A percentile compares a stretch with the other conserved stretches of the same genome.
phyloP scores from a whole-genome alignment of 805 yeast species.

The Pichia exigua region DNA sequence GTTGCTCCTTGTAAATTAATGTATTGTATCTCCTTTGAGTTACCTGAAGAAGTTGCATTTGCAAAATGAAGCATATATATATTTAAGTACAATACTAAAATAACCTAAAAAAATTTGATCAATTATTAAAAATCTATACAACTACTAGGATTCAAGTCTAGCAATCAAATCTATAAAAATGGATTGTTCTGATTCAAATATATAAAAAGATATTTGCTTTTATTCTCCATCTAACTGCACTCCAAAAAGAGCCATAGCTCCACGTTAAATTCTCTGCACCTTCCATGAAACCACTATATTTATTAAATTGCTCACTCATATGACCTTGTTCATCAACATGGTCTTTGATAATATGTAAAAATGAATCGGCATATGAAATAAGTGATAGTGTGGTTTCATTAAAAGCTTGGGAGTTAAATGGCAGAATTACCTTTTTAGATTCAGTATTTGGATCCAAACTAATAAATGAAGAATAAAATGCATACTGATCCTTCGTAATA shows the following conservation, averaged over 20 bases:
- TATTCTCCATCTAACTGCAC: conserved; percentile 57
- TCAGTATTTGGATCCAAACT: conserved; percentile 16
- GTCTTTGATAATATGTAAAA: conserved; percentile 47
- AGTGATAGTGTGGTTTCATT: conserved; percentile 37
- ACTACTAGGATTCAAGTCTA: background rate
- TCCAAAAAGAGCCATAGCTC: conserved; percentile 78
- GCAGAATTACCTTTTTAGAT: conserved; percentile 18
- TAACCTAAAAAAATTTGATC: background rate
- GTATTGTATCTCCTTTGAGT: conserved; percentile 77
- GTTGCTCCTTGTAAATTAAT: conserved; percentile 97
- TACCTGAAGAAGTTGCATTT: conserved; percentile 65
- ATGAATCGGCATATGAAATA: conserved; percentile 58
- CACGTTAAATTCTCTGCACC: conserved; percentile 88
- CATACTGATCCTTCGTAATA: conserved; percentile 19
- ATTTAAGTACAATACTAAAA: background rate
- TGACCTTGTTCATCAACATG: conserved; percentile 61
- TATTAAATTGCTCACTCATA: conserved; percentile 86
- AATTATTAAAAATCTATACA: background rate
- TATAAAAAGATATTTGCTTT: conserved; percentile 22
- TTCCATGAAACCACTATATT: conserved; percentile 71
- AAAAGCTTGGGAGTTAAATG: conserved; percentile 37
- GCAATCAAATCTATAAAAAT: background rate
- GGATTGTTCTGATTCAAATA: background rate
- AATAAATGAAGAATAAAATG: conserved; percentile 18
- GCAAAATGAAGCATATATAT: conserved; percentile 8